Evolutionary conservation across 176 grass and related monocot genomes (phyloP), one percentile per base, ranked within the genome.

Genomic region (Aechmea fasciata): DNA sequence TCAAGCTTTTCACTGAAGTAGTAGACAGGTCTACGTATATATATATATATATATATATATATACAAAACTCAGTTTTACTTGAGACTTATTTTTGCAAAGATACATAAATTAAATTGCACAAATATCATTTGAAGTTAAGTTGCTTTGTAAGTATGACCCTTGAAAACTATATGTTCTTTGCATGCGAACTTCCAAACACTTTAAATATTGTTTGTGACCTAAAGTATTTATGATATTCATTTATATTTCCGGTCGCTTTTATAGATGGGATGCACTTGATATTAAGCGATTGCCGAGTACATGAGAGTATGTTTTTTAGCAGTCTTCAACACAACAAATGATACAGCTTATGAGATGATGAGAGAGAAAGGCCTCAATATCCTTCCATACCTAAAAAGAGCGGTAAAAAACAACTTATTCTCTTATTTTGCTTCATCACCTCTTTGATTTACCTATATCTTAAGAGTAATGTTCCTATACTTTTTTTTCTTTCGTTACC

Each of bases 181-280:
- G 25, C 25, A 26, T 26, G 25, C 25, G 25, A 1, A 1, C 25
- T 1, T 0, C 2, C 25, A 2, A 26, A 26, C 1, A 26, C 25
- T 26, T 26, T 26, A 26, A 26, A 26, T 26, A 2, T 26, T 26
- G 1, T 26, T 26, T 2, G 25, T 26, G 1, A 26, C 25, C 25
- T 1, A 26, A 26, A 26, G 2, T 2, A 26, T 26, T 26, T 2
- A 26, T 26, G 2, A 26, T 26, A 26, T 26, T 26, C 18, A 1
- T 1, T 4, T 51, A 33, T 20, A 13, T 25, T 54, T 28, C 3
- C 1, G 10, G 10, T 49, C 3, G 1, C 7, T 15, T 50, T n/a
- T 70, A 18, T 57, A 81, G 72, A 52, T 81, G 79, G 79, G 72
- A 82, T 71, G 14, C 76, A 13, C 52, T 48, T 52, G 57, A 47